Evolutionary conservation across 441 rosid species (phyloP).

Genomic region (Adansonia gregorii): DNA sequence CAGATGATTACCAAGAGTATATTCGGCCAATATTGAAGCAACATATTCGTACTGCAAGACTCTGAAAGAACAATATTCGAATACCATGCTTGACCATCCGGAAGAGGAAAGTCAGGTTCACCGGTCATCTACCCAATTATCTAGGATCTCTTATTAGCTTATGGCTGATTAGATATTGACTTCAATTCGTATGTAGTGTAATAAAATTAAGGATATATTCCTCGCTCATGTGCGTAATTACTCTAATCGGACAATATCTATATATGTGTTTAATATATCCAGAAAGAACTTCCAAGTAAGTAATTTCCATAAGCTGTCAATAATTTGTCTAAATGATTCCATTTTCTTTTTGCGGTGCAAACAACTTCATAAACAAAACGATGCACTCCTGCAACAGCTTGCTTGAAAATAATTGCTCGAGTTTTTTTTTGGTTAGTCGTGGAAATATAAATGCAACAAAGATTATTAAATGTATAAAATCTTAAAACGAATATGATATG

Average conservation of each 20-base stretch:
- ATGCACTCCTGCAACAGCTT: no score
- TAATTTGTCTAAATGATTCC: no score
- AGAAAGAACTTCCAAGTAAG: background rate
- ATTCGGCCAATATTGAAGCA: slow-evolving; percentile 77
- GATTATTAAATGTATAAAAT: no score
- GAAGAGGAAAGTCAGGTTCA: slow-evolving; percentile 18
- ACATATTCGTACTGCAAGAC: slow-evolving; percentile 80
- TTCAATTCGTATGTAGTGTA: background rate
- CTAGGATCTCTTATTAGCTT: no score
- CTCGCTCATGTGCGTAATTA: background rate
- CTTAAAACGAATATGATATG: no score
- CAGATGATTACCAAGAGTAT: slow-evolving; percentile 88
- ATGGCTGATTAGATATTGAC: background rate
- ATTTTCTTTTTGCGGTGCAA: no score
- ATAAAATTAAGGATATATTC: background rate
- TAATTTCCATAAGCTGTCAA: background rate
- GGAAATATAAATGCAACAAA: no score
- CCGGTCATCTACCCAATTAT: background rate
- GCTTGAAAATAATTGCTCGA: no score
- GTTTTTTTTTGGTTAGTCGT: no score
- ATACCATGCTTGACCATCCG: background rate
- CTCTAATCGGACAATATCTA: background rate
- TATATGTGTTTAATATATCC: background rate
- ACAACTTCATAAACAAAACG: no score
- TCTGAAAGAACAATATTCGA: slow-evolving; percentile 36